phyloP scores from a whole-genome alignment of 306 rosid genomes.

The Senna tora region DNA sequence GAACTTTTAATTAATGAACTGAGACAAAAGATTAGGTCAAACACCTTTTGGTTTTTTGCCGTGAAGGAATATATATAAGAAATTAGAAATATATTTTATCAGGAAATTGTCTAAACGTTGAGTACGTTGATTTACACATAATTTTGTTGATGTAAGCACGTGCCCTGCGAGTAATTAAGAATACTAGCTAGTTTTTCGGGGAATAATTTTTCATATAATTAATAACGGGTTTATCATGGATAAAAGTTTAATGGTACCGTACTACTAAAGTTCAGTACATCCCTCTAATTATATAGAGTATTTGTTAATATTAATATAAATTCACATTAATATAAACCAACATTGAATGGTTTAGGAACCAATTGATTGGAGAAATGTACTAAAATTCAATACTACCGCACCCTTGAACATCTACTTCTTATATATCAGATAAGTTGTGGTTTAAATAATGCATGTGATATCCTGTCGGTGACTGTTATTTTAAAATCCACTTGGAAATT shows the following conservation, averaged over 20 bases:
- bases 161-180: background rate
- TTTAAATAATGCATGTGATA: background rate
- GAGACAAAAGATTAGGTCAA: background rate
- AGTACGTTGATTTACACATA: background rate
- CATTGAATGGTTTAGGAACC: too few species aligned
- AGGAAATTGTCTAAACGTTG: background rate
- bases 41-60: background rate
- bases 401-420: too few species aligned
- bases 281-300: too few species aligned
- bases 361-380: too few species aligned
- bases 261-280: too few species aligned
- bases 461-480: constrained; percentile 26
- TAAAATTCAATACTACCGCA: too few species aligned
- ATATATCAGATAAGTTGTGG: background rate
- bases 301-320: too few species aligned
- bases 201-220: background rate
- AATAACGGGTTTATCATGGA: too few species aligned
- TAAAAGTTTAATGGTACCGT: too few species aligned
- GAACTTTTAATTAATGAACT: background rate
- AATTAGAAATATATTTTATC: too few species aligned
- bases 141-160: background rate
- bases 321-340: too few species aligned
- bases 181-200: background rate
- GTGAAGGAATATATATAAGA: too few species aligned
- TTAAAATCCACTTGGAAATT: background rate